Conservation (phyloP, 129 eudicot genomes). For the Mikania micrantha region DNA sequence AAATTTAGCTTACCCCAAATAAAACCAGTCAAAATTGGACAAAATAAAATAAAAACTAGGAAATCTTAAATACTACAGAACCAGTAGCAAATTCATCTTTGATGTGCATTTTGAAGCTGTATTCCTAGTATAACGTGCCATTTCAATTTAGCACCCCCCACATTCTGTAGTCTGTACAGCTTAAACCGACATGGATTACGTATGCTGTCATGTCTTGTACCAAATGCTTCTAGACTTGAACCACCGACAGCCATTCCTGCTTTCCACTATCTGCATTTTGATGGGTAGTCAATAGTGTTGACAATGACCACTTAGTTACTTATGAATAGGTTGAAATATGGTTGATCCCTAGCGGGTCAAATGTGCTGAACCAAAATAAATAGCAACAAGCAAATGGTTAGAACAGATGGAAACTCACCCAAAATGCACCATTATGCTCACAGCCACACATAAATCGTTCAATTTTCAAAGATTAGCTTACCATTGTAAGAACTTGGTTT, state of each 20-base stretch:
- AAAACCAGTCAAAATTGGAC: background rate
- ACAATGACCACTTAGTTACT: background rate
- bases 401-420: background rate
- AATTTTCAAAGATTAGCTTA: background rate
- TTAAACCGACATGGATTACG: slow-evolving; percentile 10
- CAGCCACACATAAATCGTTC: background rate
- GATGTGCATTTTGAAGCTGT: slow-evolving; percentile 9
- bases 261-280: slow-evolving; percentile 8
- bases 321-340: background rate
- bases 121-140: background rate
- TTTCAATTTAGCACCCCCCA: background rate
- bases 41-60: background rate
- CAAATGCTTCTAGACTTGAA: slow-evolving; percentile 15
- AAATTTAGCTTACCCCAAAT: background rate
- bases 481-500: background rate
- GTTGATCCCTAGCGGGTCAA: background rate
- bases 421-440: background rate
- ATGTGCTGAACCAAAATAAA: background rate
- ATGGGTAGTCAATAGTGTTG: background rate
- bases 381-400: background rate
- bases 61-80: slow-evolving; percentile 13
- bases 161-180: slow-evolving; percentile 30
- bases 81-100: background rate
- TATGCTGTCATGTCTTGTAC: slow-evolving; percentile 4
- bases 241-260: background rate